These are phyloP conservation scores for Mollisiaceae sp. DNA, from an alignment of 2,329 filamentous ascomycete species.

Conservation along the genomic window DNA sequence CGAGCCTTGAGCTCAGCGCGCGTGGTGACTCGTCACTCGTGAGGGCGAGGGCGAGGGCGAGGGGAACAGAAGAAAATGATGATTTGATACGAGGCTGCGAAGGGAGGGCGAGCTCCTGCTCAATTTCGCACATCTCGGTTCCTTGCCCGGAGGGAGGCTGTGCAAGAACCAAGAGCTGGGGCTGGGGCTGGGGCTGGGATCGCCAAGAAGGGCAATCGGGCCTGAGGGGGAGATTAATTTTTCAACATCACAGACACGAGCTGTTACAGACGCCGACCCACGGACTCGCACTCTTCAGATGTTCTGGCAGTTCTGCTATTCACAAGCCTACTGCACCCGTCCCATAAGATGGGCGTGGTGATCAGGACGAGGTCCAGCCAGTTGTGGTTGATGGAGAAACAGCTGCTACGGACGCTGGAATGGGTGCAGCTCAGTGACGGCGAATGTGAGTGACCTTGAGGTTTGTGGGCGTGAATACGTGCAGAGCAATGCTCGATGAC, in stretches of 20 bases:
- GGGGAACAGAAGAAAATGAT: too few relatives aligned
- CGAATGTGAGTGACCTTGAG: not conserved
- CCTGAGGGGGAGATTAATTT: constrained; percentile 13
- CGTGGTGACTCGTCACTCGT: too few relatives aligned
- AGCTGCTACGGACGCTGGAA: not conserved
- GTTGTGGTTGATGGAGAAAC: not conserved
- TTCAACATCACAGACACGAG: constrained; percentile 13
- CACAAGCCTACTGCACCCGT: too few relatives aligned
- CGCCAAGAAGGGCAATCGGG: not conserved
- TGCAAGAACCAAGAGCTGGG: constrained; percentile 14
- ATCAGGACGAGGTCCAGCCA: constrained; percentile 5
- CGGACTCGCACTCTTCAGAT: constrained; percentile 4
- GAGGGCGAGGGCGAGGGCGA: too few relatives aligned
- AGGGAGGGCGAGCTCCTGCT: not conserved
- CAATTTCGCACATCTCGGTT: not conserved
- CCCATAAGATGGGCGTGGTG: constrained; percentile 5
- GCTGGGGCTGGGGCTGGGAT: constrained; percentile 1
- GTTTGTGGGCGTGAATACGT: not conserved
- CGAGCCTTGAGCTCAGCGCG: too few relatives aligned
- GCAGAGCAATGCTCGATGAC: not conserved
- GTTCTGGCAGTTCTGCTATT: too few relatives aligned
- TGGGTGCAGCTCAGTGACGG: not conserved
- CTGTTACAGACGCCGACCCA: constrained; percentile 24
- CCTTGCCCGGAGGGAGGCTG: constrained; percentile 24
- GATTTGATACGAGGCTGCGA: constrained; percentile 13